phyloP scores from a whole-genome alignment of 345 rosid species.

The Hevea brasiliensis region DNA sequence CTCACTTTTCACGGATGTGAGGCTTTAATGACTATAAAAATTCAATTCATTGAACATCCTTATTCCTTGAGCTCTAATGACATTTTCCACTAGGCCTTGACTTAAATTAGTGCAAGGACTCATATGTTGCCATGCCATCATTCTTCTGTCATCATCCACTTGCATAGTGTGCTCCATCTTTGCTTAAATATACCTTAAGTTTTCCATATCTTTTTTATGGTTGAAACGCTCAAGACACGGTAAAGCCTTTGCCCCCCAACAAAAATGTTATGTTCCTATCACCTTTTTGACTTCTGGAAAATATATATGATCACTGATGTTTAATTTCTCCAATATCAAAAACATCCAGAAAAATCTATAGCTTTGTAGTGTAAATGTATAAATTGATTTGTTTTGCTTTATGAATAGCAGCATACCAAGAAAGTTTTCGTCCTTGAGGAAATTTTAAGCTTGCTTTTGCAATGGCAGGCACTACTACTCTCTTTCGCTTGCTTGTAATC shows the following conservation, averaged over 20 bases:
- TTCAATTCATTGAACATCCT: conserved; percentile 12
- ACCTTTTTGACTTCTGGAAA: conserved; percentile 25
- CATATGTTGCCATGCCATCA: conserved; percentile 13
- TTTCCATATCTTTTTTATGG: neutral
- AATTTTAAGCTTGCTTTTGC: neutral
- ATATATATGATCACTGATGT: conserved; percentile 5
- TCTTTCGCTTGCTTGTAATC: conserved; percentile 6
- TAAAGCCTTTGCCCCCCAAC: no score
- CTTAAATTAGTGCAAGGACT: conserved; percentile 24
- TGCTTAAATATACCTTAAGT: neutral
- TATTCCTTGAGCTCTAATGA: conserved; percentile 7
- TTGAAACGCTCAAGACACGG: neutral
- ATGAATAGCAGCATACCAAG: conserved; percentile 4
- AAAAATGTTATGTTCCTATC: conserved; percentile 8
- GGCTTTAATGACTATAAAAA: conserved; percentile 1
- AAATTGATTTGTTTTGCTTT: conserved; percentile 7
- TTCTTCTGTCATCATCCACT: conserved; percentile 42
- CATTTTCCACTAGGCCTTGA: conserved; percentile 22
- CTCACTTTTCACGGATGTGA: conserved; percentile 9
- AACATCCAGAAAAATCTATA: neutral
- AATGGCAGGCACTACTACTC: conserved; percentile 4
- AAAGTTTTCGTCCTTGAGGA: neutral
- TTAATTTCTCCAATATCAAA: neutral
- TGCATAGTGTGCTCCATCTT: conserved; percentile 33
- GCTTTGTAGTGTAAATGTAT: conserved; percentile 7